phyloP scores from a whole-genome alignment of 805 yeast genomes.

The Cyberlindnera maritima region DNA sequence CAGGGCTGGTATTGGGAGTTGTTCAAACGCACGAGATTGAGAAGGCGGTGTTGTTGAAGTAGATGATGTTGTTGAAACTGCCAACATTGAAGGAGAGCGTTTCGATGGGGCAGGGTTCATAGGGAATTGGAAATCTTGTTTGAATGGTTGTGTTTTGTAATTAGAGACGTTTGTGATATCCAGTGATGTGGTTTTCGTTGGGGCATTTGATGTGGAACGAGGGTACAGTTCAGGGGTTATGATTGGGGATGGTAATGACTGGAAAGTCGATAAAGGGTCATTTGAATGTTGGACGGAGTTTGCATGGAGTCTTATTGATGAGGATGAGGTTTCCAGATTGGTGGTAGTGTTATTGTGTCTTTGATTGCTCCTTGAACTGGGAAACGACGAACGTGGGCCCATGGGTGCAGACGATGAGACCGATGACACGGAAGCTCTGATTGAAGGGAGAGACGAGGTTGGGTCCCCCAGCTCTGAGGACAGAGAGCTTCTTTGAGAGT shows the following conservation, averaged over 20 bases:
- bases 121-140: constrained; percentile 24
- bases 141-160: constrained; percentile 8
- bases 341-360: neutral
- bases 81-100: neutral
- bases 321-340: neutral
- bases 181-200: neutral
- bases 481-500: constrained; percentile 1
- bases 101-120: neutral
- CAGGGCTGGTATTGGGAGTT: constrained; percentile 7
- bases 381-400: neutral
- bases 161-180: neutral
- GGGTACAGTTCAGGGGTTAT: constrained; percentile 29
- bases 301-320: neutral
- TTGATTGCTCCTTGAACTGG: neutral
- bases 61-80: neutral
- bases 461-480: neutral
- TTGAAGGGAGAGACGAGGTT: neutral
- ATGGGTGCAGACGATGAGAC: constrained; percentile 2
- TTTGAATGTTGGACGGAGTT: constrained; percentile 2
- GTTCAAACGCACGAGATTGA: neutral
- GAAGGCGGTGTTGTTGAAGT: neutral
- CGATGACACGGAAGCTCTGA: too few relatives aligned
- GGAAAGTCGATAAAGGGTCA: constrained; percentile 2
- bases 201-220: neutral
- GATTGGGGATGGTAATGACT: constrained; percentile 26